Percentiles rank a stretch among this genome's conserved stretches.
Conservation (phyloP, 1,284 basidiomycete species). For the Ustilago shanxiensis region DNA sequence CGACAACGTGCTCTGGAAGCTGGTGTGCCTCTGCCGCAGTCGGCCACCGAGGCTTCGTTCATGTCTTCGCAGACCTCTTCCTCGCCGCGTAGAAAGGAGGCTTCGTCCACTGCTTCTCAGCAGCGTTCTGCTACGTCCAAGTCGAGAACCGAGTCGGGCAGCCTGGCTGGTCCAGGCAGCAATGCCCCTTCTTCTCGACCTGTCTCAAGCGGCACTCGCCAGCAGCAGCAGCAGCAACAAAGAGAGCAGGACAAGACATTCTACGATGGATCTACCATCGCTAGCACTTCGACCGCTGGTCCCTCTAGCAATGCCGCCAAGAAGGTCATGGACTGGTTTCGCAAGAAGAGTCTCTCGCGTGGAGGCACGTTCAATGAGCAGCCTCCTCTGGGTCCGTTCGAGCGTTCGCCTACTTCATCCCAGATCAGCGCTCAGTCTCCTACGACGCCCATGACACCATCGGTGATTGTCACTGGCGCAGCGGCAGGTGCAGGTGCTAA, state of each 20-base stretch:
- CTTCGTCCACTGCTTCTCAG: constrained; percentile 19
- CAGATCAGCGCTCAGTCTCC: constrained; percentile 3
- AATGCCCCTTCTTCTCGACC: constrained; percentile 23
- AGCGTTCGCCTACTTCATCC: constrained; percentile 35
- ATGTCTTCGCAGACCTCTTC: constrained; percentile 12
- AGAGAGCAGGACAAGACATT: constrained; percentile 32
- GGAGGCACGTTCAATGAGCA: constrained; percentile 65
- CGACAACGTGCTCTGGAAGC: constrained; percentile 30
- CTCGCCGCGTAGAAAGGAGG: constrained; percentile 36
- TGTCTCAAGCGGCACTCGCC: constrained; percentile 17
- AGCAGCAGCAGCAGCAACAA: constrained; percentile 32
- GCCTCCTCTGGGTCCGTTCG: constrained; percentile 57
- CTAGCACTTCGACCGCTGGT: constrained; percentile 58
- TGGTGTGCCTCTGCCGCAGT: constrained; percentile 6
- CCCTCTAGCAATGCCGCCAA: constrained; percentile 74
- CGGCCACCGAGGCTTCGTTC: constrained; percentile 27
- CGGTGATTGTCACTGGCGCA: constrained; percentile 52
- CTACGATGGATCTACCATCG: constrained; percentile 51
- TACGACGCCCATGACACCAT: constrained; percentile 23
- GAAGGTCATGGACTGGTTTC: constrained; percentile 78
- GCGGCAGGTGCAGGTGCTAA: constrained; percentile 31
- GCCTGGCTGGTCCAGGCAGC: constrained; percentile 22
- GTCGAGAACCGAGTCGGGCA: constrained; percentile 26
- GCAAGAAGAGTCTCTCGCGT: constrained; percentile 73
- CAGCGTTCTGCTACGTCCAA: constrained; percentile 33